A percentile compares a stretch with the other conserved stretches of the same genome.
Conservation (phyloP, 805 yeast genomes). For the Yarrowia sp. region DNA sequence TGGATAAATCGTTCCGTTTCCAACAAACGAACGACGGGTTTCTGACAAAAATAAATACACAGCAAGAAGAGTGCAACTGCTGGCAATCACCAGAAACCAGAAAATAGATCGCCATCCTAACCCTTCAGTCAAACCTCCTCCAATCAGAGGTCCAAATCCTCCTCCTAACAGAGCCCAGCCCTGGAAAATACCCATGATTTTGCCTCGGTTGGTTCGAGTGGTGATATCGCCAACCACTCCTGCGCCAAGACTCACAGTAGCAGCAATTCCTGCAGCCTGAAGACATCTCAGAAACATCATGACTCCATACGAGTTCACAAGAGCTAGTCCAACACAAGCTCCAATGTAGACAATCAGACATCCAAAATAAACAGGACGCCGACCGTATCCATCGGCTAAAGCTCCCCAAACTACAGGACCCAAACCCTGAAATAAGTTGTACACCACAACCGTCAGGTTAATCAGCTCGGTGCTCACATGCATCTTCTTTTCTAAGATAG, state of each 20-base stretch:
- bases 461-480: slow-evolving; percentile 62
- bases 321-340: slow-evolving; percentile 71
- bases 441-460: slow-evolving; percentile 77
- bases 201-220: slow-evolving; percentile 71
- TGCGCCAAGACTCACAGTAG: slow-evolving; percentile 70
- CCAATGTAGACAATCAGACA: slow-evolving; percentile 65
- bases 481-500: slow-evolving; percentile 62
- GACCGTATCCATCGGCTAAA: slow-evolving; percentile 73
- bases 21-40: slow-evolving; percentile 73
- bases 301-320: slow-evolving; percentile 62
- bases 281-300: slow-evolving; percentile 70
- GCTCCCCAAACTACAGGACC: slow-evolving; percentile 76
- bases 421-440: slow-evolving; percentile 76
- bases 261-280: slow-evolving; percentile 78
- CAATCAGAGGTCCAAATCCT: slow-evolving; percentile 79
- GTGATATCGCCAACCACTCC: slow-evolving; percentile 80
- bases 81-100: slow-evolving; percentile 73
- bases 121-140: slow-evolving; percentile 57
- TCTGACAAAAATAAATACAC: slow-evolving; percentile 66
- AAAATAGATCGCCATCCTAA: slow-evolving; percentile 69
- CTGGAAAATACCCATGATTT: slow-evolving; percentile 66
- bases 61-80: slow-evolving; percentile 54
- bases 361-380: slow-evolving; percentile 69
- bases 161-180: slow-evolving; percentile 76
- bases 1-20: slow-evolving; percentile 74